Evolutionary conservation across 2,329 filamentous ascomycete species (phyloP), one percentile per base, ranked within the genome.

Genomic region (Botrytis byssoidea): DNA sequence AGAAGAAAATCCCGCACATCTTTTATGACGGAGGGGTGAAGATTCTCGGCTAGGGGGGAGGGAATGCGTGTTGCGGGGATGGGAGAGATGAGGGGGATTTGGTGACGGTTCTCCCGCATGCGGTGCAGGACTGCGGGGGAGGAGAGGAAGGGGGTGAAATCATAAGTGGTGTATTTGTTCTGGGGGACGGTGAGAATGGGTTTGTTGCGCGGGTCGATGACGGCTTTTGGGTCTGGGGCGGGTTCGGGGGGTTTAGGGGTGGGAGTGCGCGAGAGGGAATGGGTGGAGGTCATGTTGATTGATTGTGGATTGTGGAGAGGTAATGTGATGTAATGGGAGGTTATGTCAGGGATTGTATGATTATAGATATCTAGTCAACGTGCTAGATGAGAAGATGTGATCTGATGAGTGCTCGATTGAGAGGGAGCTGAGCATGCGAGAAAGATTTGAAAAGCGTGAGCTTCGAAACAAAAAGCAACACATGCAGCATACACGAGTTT

Each of bases 1-100:
- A 73, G 71, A 1, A 73, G n/a, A 29, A 63, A 70, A 18, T 73
- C 66, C 0, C 59, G 71, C 3, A 79, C 22, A 6, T 74, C 69
- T 16, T 72, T 46, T 22, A 80, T 59, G 14, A 48, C 66, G 2
- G 68, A n/a, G 0, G 79, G 78, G 14, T 75, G 22, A 25, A 80
- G 71, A 32, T 77, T 75, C 1, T 69, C 29, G 7, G 77, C 78
- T 1, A 79, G 37, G 0, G 79, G 79, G 22, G 74, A 76, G 0
- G 76, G 75, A 16, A 77, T 76, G 1, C 20, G 35, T 3, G 75
- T 75, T 25, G 74, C 32, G 4, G 78, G 77, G 44, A 79, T 77
- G 25, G 60, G 60, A 32, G 71, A 72, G 35, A 78, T 25, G n/a
- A 77, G 73, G n/a, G 75, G 69, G 32, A 74, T 69, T 37, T 48